A percentile compares a stretch with the other conserved stretches of the same genome.
Conservation (phyloP, 768 basidiomycete species). For the Mycena epipterygia region DNA sequence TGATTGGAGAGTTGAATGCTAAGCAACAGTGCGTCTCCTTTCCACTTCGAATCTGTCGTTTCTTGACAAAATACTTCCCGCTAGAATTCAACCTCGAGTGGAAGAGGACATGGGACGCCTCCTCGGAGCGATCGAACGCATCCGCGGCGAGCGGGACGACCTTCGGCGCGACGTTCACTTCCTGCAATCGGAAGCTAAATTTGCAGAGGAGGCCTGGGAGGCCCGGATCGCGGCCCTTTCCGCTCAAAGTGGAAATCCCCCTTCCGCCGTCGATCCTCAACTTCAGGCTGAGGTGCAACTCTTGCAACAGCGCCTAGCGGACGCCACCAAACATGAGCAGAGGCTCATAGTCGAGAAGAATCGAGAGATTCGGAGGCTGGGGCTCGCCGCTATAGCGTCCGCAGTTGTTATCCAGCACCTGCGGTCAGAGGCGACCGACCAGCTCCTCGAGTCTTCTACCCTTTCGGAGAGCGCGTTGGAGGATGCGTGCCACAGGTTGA, state of each 20-base stretch:
- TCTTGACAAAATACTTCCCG: constrained; percentile 6
- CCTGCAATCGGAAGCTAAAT: constrained; percentile 74
- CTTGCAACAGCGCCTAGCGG: constrained; percentile 39
- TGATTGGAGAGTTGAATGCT: constrained; percentile 30
- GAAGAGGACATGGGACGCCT: constrained; percentile 65
- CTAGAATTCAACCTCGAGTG: constrained; percentile 37
- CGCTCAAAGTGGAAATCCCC: constrained; percentile 20
- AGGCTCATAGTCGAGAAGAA: constrained; percentile 43
- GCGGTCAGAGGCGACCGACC: constrained; percentile 40
- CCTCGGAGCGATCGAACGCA: constrained; percentile 72
- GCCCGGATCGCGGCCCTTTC: constrained; percentile 56
- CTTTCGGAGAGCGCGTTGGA: constrained; percentile 39
- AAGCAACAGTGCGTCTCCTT: constrained; percentile 31
- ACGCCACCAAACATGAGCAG: constrained; percentile 31
- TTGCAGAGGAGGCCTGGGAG: constrained; percentile 72
- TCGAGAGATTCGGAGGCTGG: constrained; percentile 48
- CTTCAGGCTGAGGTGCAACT: constrained; percentile 49
- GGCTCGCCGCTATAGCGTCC: constrained; percentile 50
- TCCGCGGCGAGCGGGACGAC: constrained; percentile 75
- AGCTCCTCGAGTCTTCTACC: constrained; percentile 19
- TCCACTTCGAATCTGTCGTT: background rate
- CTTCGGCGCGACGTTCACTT: constrained; percentile 77
- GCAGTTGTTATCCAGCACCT: constrained; percentile 57
- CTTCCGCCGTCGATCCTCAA: constrained; percentile 39
- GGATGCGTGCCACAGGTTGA: constrained; percentile 40